Evolutionary conservation across 2,329 filamentous ascomycete genomes (phyloP).

Genomic region (Alternaria rosae): DNA sequence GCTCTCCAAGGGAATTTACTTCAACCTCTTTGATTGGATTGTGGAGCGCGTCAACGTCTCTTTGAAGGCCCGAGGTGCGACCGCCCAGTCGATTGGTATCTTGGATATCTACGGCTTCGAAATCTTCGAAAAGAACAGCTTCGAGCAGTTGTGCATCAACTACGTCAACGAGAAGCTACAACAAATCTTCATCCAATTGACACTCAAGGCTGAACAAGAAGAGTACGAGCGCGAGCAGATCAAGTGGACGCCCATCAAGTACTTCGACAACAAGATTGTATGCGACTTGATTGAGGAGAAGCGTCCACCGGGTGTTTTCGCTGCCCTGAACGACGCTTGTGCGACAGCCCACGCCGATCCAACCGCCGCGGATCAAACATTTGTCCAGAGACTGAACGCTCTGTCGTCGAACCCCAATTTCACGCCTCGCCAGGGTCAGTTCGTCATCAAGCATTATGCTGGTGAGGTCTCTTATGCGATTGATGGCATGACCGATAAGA

Average conservation of each 20-base stretch:
- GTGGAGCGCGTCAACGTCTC: conserved; percentile 91
- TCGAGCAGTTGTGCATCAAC: conserved; percentile 99
- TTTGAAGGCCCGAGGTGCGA: conserved; percentile 76
- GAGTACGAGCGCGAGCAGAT: conserved; percentile 97
- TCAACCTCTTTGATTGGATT: conserved; percentile 99
- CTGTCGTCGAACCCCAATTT: conserved; percentile 89
- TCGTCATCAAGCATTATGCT: conserved; percentile 98
- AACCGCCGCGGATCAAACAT: conserved; percentile 90
- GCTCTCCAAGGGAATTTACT: conserved; percentile 93
- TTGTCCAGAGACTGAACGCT: conserved; percentile 90
- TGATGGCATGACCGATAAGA: conserved; percentile 98
- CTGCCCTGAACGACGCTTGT: conserved; percentile 95
- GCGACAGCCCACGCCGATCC: conserved; percentile 98
- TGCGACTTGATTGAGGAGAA: conserved; percentile 95
- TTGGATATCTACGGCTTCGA: conserved; percentile 99
- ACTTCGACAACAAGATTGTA: conserved; percentile 99
- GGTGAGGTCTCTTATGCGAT: conserved; percentile 95
- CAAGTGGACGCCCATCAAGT: conserved; percentile 98
- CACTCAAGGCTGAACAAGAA: conserved; percentile 94
- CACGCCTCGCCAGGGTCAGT: conserved; percentile 89
- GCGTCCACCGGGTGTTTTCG: conserved; percentile 89
- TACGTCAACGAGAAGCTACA: conserved; percentile 99
- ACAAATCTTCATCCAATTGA: conserved; percentile 98
- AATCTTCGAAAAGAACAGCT: conserved; percentile 98
- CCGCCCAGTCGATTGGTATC: conserved; percentile 90